Conservation (phyloP, 768 basidiomycete species). For the Psilocybe sp. region DNA sequence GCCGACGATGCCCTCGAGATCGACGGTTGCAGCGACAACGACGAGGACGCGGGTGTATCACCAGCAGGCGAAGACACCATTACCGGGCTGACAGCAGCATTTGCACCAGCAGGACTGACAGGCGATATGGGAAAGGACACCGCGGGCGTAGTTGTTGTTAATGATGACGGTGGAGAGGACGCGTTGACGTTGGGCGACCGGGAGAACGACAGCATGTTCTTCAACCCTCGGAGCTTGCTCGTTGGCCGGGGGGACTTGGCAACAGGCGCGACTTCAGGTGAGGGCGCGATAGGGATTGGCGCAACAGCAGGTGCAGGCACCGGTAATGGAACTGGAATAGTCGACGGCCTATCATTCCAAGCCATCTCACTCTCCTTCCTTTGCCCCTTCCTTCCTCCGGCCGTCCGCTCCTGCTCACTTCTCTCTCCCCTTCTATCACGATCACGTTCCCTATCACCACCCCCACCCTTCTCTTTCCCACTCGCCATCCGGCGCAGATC, state of each 20-base stretch:
- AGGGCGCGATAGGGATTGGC: no score
- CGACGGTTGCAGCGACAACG: not conserved
- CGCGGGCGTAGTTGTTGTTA: not conserved
- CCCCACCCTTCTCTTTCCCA: slow-evolving; percentile 6
- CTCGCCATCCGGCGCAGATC: slow-evolving; percentile 31
- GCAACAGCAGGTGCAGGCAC: no score
- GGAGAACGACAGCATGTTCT: slow-evolving; percentile 20
- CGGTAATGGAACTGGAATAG: no score
- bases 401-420: not conserved
- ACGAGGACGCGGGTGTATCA: no score
- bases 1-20: no score
- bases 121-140: not conserved
- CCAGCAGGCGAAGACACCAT: no score
- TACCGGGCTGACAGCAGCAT: no score
- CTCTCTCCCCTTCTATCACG: not conserved
- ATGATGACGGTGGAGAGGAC: not conserved
- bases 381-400: no score
- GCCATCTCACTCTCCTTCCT: no score
- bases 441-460: slow-evolving; percentile 8
- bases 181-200: slow-evolving; percentile 2
- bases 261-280: not conserved
- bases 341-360: no score
- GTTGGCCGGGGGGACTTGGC: slow-evolving; percentile 6
- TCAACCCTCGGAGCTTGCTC: slow-evolving; percentile 16
- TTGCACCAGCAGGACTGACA: slow-evolving; percentile 1